Percentiles rank a stretch among this genome's conserved stretches.
Conservation (phyloP, 1,284 basidiomycete genomes). For the Marasmius oreades region DNA sequence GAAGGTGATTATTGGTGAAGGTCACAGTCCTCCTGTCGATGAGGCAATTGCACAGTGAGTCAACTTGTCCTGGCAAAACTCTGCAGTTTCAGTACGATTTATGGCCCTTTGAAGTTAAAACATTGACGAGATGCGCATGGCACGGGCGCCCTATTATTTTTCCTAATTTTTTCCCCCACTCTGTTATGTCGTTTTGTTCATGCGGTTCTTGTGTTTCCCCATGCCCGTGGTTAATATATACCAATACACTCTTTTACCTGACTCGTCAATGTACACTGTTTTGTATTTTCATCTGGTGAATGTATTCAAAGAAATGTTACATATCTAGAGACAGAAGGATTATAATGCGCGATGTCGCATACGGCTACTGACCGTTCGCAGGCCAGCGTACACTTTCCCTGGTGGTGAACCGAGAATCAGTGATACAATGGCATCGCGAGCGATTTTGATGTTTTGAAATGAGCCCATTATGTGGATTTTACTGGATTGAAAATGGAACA, state of each 20-base stretch:
- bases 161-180: neutral
- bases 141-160: neutral
- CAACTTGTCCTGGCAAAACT: neutral
- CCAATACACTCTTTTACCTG: no score
- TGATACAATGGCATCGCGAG: conserved; percentile 92
- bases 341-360: conserved; percentile 87
- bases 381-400: conserved; percentile 92
- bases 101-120: conserved; percentile 35
- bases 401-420: conserved; percentile 95
- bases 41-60: conserved; percentile 54
- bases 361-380: conserved; percentile 87
- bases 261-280: no score
- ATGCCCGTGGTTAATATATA: neutral
- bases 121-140: neutral
- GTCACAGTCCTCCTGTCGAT: conserved; percentile 55
- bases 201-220: neutral
- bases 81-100: conserved; percentile 6
- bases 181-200: neutral
- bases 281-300: no score
- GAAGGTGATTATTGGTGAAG: conserved; percentile 71
- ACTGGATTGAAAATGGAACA: conserved; percentile 33
- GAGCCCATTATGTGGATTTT: conserved; percentile 95
- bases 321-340: conserved; percentile 9
- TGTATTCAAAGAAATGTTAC: neutral
- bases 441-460: conserved; percentile 97